phyloP scores from a whole-genome alignment of 768 basidiomycete genomes.

The Flagelloscypha sp. region DNA sequence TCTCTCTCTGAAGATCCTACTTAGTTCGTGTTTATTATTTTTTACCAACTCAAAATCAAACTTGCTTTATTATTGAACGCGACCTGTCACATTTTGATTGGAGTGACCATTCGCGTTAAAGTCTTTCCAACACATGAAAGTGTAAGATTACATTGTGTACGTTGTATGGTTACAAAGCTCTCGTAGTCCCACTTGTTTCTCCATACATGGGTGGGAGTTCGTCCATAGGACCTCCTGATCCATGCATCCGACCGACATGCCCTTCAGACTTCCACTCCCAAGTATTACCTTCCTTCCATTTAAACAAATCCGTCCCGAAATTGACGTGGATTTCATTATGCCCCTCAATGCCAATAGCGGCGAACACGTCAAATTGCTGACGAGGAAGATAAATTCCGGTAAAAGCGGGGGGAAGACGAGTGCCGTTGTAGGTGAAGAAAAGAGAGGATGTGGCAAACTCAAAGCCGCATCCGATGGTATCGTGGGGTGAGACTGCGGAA shows the following conservation, averaged over 20 bases:
- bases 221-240: slow-evolving; percentile 27
- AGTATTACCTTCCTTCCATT: slow-evolving; percentile 58
- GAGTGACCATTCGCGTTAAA: too few relatives aligned
- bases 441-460: slow-evolving; percentile 41
- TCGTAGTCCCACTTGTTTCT: too few relatives aligned
- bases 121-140: too few relatives aligned
- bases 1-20: too few relatives aligned
- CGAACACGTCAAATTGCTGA: slow-evolving; percentile 47
- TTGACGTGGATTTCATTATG: slow-evolving; percentile 50
- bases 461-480: slow-evolving; percentile 59
- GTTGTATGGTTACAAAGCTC: too few relatives aligned
- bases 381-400: slow-evolving; percentile 50
- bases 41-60: too few relatives aligned
- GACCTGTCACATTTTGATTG: too few relatives aligned
- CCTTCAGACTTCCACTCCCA: slow-evolving; percentile 59
- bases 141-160: too few relatives aligned
- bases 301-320: slow-evolving; percentile 53
- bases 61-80: too few relatives aligned
- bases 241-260: slow-evolving; percentile 44
- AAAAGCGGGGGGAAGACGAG: slow-evolving; percentile 48
- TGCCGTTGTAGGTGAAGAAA: slow-evolving; percentile 62
- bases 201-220: slow-evolving; percentile 44
- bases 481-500: slow-evolving; percentile 30
- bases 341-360: slow-evolving; percentile 53
- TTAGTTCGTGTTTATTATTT: too few relatives aligned